These are phyloP conservation scores for Chytriomyces sp. DNA, from an alignment of 192 early-diverging fungal species.

Conservation along the genomic window DNA sequence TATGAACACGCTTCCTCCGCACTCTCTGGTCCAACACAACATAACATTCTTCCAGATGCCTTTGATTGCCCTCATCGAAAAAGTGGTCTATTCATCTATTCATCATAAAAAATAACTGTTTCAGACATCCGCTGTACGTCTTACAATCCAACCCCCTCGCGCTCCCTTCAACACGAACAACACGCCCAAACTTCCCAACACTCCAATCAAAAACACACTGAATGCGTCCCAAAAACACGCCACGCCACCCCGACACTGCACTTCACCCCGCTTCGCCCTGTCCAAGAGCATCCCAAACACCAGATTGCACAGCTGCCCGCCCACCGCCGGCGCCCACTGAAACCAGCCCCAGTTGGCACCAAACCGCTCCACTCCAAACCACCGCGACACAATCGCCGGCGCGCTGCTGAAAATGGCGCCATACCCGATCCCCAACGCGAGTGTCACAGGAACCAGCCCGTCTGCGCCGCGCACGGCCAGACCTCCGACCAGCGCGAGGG, in stretches of 20 bases:
- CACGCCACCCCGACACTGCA: slow-evolving; percentile 29
- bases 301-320: slow-evolving; percentile 43
- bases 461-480: no score
- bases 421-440: slow-evolving; percentile 40
- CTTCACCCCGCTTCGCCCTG: neutral
- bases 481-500: neutral
- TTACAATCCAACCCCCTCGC: slow-evolving; percentile 9
- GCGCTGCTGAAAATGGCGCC: slow-evolving; percentile 36
- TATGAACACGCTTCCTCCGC: no score
- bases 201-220: slow-evolving; percentile 8
- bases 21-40: no score
- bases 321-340: slow-evolving; percentile 44
- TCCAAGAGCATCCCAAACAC: slow-evolving; percentile 44
- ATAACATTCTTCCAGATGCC: no score
- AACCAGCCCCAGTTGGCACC: slow-evolving; percentile 43
- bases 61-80: no score
- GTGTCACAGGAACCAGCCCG: slow-evolving; percentile 2
- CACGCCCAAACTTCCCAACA: neutral
- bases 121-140: neutral
- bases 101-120: neutral
- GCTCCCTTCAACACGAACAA: slow-evolving; percentile 24
- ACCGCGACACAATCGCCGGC: slow-evolving; percentile 42
- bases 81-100: no score
- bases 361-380: slow-evolving; percentile 41
- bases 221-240: slow-evolving; percentile 36